Base-by-base conservation (phyloP, 2,329 filamentous ascomycete genomes). In the Alternaria incomplexa region DNA sequence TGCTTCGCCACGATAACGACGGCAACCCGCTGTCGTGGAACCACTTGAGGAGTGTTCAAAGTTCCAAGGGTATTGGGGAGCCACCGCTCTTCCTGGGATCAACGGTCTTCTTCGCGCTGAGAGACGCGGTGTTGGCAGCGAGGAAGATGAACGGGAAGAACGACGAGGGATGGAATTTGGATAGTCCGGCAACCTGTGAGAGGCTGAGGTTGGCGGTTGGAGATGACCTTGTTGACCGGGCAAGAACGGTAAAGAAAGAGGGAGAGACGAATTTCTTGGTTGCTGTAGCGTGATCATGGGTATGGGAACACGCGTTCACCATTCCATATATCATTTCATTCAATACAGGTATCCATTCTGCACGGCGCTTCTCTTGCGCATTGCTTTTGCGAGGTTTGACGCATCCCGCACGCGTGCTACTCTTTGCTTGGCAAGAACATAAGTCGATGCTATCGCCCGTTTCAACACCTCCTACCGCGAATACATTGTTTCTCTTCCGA, bases 171-270 rank as follows among this genome's bases (percentile, higher is more conserved):
- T 77, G 74, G 74, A 80, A 83, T 25, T 79, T 97, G 64, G 87
- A 93, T 80, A 93, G 91, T 75, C 93, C 93, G 17, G 92, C 93
- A 6, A 96, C 93, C 56, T 87, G 90, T 4, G 93, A 97, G 85
- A 88, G 91, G 74, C 91, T 97, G 70, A 84, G 93, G 68, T 80
- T 93, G 64, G 87, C 88, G 46, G 94, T 92, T 73, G 92, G 90
- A 36, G 92, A 96, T 81, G 90, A 91, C 1, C 91, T 97, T 73
- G 86, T 94, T 77, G 88, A 88, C 82, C 85, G 88, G 77, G 88
- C 90, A 13, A 84, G 86, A 76, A 92, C 96, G 8, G 70, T 81
- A 75, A 86, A 89, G 15, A 87, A 86, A 80, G 90, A 93, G 62
- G 93, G 91, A 0, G 93, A 96, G 81, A 67, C 56, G 15, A 62